These are phyloP conservation scores for Candida frijolesensis DNA, from an alignment of 1,139 yeast genomes.

Conservation along the genomic window DNA sequence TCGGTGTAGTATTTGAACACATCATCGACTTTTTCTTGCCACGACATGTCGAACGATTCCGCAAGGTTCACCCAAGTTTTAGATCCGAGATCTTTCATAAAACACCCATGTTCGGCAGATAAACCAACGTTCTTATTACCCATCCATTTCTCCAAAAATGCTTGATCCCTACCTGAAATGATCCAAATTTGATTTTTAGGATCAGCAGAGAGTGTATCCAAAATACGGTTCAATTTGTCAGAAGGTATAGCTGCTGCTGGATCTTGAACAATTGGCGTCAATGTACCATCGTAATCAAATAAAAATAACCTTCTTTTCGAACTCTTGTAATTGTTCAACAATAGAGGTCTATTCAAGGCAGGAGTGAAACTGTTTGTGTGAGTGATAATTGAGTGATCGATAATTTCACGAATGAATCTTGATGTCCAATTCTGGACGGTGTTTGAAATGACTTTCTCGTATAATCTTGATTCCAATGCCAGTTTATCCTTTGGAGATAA, in stretches of 20 bases:
- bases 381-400: slow-evolving; percentile 50
- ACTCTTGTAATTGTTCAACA: slow-evolving; percentile 58
- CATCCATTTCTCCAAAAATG: slow-evolving; percentile 85
- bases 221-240: slow-evolving; percentile 60
- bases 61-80: slow-evolving; percentile 82
- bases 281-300: slow-evolving; percentile 96
- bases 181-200: slow-evolving; percentile 91
- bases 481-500: slow-evolving; percentile 48
- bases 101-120: slow-evolving; percentile 98
- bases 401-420: slow-evolving; percentile 56
- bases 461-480: slow-evolving; percentile 53
- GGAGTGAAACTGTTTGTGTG: slow-evolving; percentile 71
- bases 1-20: slow-evolving; percentile 77
- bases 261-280: slow-evolving; percentile 92
- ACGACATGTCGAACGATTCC: slow-evolving; percentile 83
- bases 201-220: slow-evolving; percentile 66
- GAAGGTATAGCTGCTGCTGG: slow-evolving; percentile 99
- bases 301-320: slow-evolving; percentile 76
- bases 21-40: slow-evolving; percentile 83
- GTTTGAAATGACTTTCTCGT: slow-evolving; percentile 64
- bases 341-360: slow-evolving; percentile 71
- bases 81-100: slow-evolving; percentile 69
- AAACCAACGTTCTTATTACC: slow-evolving; percentile 76
- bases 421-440: slow-evolving; percentile 85
- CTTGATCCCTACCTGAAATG: slow-evolving; percentile 94